Base-by-base conservation (phyloP, 495 filamentous ascomycete genomes). In the Letharia lupina region DNA sequence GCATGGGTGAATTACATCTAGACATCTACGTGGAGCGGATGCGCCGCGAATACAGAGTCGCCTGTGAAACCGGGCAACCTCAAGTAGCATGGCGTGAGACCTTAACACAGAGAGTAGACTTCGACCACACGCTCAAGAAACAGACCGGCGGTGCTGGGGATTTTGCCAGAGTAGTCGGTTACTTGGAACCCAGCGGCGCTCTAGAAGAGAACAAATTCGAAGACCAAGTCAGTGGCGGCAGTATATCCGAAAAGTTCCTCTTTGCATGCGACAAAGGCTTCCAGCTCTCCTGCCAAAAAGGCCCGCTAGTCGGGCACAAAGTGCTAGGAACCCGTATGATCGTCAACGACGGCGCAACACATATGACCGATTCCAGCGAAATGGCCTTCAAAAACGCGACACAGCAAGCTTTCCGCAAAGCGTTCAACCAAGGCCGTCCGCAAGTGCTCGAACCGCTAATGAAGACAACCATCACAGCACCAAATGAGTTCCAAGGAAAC, bases 31-130 rank as follows among this genome's bases (percentile, higher is more conserved):
- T 98, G 48, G 95, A 99, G 80, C 93, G 95, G 70, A 95, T 99
- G 86, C 89, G 91, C 63, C 89, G 95, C 74, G 95, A 99, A 77
- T 99, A 99, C 82, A 88, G 87, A 68, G 93, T 97, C 64, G 93
- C 96, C 71, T 96, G 93, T 72, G 84, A 87, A 72, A 96, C 92
- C n/a, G 94, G 95, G 64, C 89, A 95, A 71, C 95, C 95, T 7
- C 94, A 96, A 76, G 95, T 99, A 65, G 92, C 95, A 31, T 99
- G 97, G 82, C 89, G 95, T 70, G 95, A 99, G 78, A 98, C 95
- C 57, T 87, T 99, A 72, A 87, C 84, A 64, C 72, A 86, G 64
- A 81, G 80, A 47, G 85, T 91, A 57, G 81, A 87, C 35, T 99
- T 94, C 77, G 94, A 99, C 79, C 94, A 91, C 77, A 82, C 93